Conservation (phyloP, 2,329 filamentous ascomycete species). For the Verruconis gallopava region DNA sequence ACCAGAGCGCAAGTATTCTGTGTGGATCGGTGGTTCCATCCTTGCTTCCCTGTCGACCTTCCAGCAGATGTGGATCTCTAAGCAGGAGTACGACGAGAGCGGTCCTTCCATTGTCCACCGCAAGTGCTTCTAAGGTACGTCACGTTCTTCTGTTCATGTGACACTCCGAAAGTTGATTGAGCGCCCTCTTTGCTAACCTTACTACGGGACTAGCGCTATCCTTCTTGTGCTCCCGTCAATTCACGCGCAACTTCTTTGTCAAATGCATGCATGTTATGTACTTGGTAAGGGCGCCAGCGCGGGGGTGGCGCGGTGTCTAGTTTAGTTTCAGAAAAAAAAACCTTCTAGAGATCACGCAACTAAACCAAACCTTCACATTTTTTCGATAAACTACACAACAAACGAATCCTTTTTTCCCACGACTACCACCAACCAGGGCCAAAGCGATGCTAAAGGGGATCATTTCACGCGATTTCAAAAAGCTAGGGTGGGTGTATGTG, state of each 20-base stretch:
- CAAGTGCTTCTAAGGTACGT: slow-evolving; percentile 96
- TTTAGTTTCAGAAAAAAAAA: too few relatives aligned
- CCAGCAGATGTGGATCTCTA: slow-evolving; percentile 99
- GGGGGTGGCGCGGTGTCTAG: too few relatives aligned
- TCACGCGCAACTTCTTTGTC: neutral
- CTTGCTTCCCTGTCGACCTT: slow-evolving; percentile 98
- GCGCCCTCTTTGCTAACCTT: neutral
- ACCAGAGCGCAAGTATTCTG: slow-evolving; percentile 99
- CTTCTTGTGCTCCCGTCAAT: neutral
- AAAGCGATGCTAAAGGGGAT: too few relatives aligned
- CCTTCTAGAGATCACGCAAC: too few relatives aligned
- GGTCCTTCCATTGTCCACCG: slow-evolving; percentile 98
- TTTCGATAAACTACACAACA: too few relatives aligned
- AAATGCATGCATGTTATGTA: neutral
- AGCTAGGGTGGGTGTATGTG: too few relatives aligned
- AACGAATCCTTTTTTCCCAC: too few relatives aligned
- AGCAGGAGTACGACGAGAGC: slow-evolving; percentile 99
- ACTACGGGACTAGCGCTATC: neutral
- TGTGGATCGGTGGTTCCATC: slow-evolving; percentile 99
- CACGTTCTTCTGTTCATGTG: neutral
- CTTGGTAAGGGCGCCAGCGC: too few relatives aligned
- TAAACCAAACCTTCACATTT: too few relatives aligned
- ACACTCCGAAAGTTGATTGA: neutral
- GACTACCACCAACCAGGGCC: too few relatives aligned
- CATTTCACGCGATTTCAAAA: too few relatives aligned